Evolutionary conservation across 2,329 filamentous ascomycete genomes (phyloP).

Genomic region (Diaporthe citriasiana): DNA sequence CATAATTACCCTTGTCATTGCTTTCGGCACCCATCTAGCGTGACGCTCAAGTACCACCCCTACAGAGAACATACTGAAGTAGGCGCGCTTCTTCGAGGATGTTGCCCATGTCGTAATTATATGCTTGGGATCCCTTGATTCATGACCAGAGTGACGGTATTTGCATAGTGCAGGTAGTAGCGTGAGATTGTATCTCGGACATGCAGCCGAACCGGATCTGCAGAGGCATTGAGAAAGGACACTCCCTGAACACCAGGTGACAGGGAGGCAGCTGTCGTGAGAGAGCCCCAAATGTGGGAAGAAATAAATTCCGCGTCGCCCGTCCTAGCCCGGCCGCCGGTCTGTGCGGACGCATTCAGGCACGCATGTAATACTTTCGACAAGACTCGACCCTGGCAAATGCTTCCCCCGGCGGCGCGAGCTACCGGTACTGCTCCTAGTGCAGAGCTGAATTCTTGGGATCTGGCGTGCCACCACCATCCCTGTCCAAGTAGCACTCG

Average conservation of each 20-base stretch:
- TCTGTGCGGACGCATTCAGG: conserved; percentile 18
- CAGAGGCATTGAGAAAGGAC: not conserved
- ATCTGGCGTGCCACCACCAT: not conserved
- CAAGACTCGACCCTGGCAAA: not conserved
- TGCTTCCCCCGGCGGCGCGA: not conserved
- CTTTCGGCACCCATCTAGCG: not conserved
- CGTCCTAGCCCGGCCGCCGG: not conserved
- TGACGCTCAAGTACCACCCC: not conserved
- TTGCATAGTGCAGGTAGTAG: not conserved
- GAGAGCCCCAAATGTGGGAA: not conserved
- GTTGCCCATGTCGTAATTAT: not conserved
- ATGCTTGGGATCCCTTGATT: not conserved
- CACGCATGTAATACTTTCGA: not conserved
- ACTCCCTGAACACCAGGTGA: not conserved
- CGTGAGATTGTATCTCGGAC: not conserved
- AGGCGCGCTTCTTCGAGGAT: not conserved
- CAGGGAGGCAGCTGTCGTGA: conserved; percentile 1
- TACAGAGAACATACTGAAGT: not conserved
- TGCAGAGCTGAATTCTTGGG: not conserved
- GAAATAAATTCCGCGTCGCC: not conserved
- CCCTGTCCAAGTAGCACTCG: not conserved
- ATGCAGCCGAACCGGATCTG: not conserved
- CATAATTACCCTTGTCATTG: not conserved
- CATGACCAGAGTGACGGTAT: not conserved
- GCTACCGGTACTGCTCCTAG: conserved; percentile 17